Evolutionary conservation across 2,329 filamentous ascomycete species (phyloP).

Genomic region (Monilinia aucupariae): DNA sequence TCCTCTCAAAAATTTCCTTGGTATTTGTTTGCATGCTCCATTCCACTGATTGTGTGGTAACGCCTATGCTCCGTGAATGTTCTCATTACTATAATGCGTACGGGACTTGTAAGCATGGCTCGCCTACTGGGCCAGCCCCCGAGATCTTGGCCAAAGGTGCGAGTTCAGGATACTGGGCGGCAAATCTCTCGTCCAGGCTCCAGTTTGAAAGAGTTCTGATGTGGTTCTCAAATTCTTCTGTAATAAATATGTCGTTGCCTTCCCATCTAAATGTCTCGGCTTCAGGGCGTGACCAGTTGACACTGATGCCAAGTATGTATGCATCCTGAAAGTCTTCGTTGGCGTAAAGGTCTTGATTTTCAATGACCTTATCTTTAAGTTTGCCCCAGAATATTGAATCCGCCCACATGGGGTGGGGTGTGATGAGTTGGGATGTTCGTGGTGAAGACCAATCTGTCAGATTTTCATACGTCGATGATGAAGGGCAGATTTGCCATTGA

Average conservation of each 20-base stretch:
- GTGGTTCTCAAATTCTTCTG: constrained; percentile 26
- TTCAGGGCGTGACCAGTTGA: constrained; percentile 36
- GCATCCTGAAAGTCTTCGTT: constrained; percentile 38
- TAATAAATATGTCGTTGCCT: constrained; percentile 24
- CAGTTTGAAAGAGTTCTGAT: constrained; percentile 25
- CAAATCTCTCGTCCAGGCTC: constrained; percentile 29
- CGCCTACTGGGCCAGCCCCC: background rate
- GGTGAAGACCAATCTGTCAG: constrained; percentile 27
- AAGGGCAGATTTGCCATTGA: constrained; percentile 30
- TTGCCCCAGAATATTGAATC: constrained; percentile 36
- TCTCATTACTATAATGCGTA: background rate
- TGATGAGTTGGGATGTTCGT: constrained; percentile 31
- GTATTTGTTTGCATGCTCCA: constrained; percentile 4
- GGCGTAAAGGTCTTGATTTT: constrained; percentile 37
- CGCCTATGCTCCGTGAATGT: background rate
- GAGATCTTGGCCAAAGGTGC: constrained; percentile 14
- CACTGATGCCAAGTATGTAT: constrained; percentile 36
- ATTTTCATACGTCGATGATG: constrained; percentile 22
- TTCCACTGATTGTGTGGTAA: background rate
- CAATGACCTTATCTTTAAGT: constrained; percentile 37
- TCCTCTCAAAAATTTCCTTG: background rate
- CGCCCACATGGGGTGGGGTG: constrained; percentile 34
- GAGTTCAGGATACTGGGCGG: constrained; percentile 29
- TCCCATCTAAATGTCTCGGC: constrained; percentile 24
- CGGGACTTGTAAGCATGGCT: background rate